Evolutionary conservation across 2,329 filamentous ascomycete genomes (phyloP).

Genomic region (Drechslerella stenobrocha): DNA sequence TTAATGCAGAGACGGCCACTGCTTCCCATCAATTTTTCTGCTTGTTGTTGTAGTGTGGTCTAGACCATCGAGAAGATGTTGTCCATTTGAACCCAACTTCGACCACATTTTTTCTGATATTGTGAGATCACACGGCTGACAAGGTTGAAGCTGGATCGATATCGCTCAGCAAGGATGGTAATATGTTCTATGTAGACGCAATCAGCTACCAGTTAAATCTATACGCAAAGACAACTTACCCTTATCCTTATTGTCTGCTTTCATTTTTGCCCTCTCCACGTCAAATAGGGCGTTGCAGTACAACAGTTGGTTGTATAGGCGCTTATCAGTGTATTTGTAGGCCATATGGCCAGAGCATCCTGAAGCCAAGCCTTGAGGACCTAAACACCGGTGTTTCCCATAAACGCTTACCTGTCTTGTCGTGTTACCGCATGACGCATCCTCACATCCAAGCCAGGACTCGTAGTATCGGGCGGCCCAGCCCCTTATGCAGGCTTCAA

Average conservation of each 20-base stretch:
- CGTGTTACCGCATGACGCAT: constrained; percentile 79
- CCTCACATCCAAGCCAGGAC: constrained; percentile 87
- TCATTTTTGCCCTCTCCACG: constrained; percentile 73
- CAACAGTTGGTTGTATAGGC: constrained; percentile 90
- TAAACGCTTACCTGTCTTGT: constrained; percentile 94
- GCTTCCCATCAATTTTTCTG: neutral
- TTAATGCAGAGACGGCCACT: too few species aligned
- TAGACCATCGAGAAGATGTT: constrained; percentile 67
- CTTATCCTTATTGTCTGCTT: constrained; percentile 59
- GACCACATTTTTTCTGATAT: constrained; percentile 85
- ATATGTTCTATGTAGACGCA: constrained; percentile 58
- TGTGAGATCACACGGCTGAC: constrained; percentile 75
- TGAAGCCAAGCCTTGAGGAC: constrained; percentile 78
- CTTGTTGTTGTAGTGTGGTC: neutral
- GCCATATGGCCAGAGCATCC: constrained; percentile 86
- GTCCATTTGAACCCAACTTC: constrained; percentile 94
- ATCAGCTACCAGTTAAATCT: constrained; percentile 47
- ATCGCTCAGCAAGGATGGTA: constrained; percentile 74
- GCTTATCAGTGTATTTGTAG: constrained; percentile 84
- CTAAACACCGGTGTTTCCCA: constrained; percentile 83
- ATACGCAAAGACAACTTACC: constrained; percentile 49
- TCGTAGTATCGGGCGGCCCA: constrained; percentile 87
- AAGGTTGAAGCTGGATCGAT: constrained; percentile 75
- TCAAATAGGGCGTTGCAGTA: constrained; percentile 87
- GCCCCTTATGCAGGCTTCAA: constrained; percentile 79